Evolutionary conservation across 73 alveolate genomes (phyloP).

Genomic region (Paramecium primaurelia): DNA sequence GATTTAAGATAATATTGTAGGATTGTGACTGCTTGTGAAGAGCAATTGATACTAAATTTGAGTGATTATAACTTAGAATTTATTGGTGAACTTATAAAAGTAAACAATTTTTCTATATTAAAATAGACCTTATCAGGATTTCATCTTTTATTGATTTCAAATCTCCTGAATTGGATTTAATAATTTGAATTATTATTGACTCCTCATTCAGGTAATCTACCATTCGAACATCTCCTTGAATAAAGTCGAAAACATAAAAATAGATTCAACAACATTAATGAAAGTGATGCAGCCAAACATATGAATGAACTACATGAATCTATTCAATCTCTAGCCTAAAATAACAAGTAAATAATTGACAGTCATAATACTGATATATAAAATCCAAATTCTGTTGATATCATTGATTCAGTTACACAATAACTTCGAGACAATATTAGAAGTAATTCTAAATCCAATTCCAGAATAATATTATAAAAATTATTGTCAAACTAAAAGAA

Average conservation of each 20-base stretch:
- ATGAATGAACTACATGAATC: background rate
- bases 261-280: background rate
- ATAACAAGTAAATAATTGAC: background rate
- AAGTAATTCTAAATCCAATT: background rate
- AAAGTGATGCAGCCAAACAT: background rate
- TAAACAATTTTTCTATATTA: background rate
- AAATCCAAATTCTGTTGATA: background rate
- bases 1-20: constrained; percentile 33
- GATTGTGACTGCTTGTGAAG: constrained; percentile 29
- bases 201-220: background rate
- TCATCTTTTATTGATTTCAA: background rate
- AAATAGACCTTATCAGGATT: background rate
- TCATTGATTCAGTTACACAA: constrained; percentile 8
- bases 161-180: constrained; percentile 2
- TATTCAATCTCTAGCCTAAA: background rate
- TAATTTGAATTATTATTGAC: background rate
- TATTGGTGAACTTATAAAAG: background rate
- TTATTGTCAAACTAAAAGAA: background rate
- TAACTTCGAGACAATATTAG: background rate
- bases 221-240: constrained; percentile 4
- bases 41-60: background rate
- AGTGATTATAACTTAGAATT: background rate
- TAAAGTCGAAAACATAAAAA: background rate
- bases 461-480: background rate
- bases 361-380: background rate